These are phyloP conservation scores for Seminavis robusta DNA, from an alignment of 108 stramenopile genomes.

Conservation along the genomic window DNA sequence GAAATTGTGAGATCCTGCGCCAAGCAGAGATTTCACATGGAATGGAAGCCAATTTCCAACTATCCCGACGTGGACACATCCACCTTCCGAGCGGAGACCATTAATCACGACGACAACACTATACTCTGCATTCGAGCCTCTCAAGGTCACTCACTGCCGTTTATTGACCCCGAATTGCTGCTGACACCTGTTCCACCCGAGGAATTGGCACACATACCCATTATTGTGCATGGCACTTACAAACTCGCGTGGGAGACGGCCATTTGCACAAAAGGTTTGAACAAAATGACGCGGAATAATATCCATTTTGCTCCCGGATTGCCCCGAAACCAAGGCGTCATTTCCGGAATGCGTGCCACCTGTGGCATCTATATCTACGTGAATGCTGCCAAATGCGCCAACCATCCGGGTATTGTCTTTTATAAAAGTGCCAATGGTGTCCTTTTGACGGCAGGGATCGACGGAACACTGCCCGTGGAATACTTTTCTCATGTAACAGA, in stretches of 20 bases:
- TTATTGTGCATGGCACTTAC: constrained; percentile 76
- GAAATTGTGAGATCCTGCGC: constrained; percentile 60
- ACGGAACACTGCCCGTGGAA: constrained; percentile 60
- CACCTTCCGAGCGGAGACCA: too few species aligned
- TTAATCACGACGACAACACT: too few species aligned
- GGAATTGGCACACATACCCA: constrained; percentile 34
- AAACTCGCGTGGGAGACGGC: constrained; percentile 52
- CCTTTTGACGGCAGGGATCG: constrained; percentile 61
- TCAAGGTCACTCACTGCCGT: constrained; percentile 72
- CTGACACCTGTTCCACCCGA: constrained; percentile 42
- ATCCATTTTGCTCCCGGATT: constrained; percentile 82
- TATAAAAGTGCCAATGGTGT: constrained; percentile 73
- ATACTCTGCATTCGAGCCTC: constrained; percentile 83
- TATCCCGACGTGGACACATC: too few species aligned
- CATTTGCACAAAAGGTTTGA: constrained; percentile 55
- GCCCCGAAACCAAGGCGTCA: constrained; percentile 53
- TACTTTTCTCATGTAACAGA: constrained; percentile 70
- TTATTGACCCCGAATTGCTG: constrained; percentile 47
- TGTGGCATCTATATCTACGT: constrained; percentile 70
- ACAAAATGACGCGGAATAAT: constrained; percentile 68
- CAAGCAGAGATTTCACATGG: constrained; percentile 66
- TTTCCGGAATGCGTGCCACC: constrained; percentile 77
- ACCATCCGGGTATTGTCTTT: constrained; percentile 62
- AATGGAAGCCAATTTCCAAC: constrained; percentile 20
- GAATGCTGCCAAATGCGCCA: constrained; percentile 52